Percentiles rank a stretch among this genome's conserved stretches.
These are phyloP conservation scores for Globisporangium camurandrum DNA, from an alignment of 352 stramenopile species.

Conservation along the genomic window DNA sequence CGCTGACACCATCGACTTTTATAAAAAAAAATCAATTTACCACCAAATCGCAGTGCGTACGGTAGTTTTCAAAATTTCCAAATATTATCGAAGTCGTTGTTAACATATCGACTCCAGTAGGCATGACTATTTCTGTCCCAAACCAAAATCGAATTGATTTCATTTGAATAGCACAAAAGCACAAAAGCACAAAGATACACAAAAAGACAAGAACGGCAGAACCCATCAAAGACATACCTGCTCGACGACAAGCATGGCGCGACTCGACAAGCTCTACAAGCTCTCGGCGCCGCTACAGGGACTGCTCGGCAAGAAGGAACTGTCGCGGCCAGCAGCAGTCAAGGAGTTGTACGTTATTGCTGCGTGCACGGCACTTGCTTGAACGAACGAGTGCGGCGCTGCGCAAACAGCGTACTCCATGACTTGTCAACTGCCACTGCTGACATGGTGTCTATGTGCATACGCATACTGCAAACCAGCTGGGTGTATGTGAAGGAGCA, in stretches of 20 bases:
- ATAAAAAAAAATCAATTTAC: no score
- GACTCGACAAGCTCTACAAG: slow-evolving; percentile 40
- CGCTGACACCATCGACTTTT: no score
- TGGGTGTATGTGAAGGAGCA: slow-evolving; percentile 75
- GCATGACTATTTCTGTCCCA: no score
- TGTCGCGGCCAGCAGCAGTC: slow-evolving; percentile 53
- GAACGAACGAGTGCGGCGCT: no score
- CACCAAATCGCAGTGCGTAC: no score
- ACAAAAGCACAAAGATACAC: background rate
- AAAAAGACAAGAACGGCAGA: background rate
- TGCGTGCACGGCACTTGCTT: background rate
- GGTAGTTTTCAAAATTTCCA: no score
- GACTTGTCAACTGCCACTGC: background rate
- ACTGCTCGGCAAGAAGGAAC: slow-evolving; percentile 58
- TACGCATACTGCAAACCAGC: slow-evolving; percentile 13
- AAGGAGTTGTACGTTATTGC: slow-evolving; percentile 69
- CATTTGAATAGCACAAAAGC: no score
- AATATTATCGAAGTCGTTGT: no score
- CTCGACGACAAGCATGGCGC: slow-evolving; percentile 8
- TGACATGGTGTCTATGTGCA: background rate
- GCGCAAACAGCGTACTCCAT: no score
- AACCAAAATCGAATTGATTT: no score
- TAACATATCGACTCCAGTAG: no score
- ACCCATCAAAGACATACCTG: slow-evolving; percentile 4
- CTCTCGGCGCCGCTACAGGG: slow-evolving; percentile 49